Evolutionary conservation across 163 green algal genomes (phyloP), one percentile per base, ranked within the genome.

Genomic region (Trebouxiophyceae sp.): DNA sequence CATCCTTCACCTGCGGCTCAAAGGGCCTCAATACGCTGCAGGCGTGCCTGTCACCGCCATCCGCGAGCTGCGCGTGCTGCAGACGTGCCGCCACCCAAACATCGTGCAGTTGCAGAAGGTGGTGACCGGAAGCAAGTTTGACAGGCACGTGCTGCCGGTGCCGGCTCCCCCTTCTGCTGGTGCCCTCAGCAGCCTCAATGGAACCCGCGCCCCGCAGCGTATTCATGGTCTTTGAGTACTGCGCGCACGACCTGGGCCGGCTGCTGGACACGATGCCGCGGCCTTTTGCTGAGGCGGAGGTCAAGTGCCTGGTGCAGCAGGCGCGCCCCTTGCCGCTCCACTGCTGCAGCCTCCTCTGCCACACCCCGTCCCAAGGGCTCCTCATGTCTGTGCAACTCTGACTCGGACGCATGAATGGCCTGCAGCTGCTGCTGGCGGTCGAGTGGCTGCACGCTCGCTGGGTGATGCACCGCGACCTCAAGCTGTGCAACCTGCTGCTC

Each of bases 191-290:
- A n/a, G n/a, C n/a, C n/a, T n/a, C n/a, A n/a, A n/a, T n/a, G n/a
- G n/a, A n/a, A n/a, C n/a, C n/a, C n/a, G n/a, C n/a, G n/a, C n/a
- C n/a, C 39, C 46, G 67, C 67, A 87, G 77, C 44, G 71, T 95
- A 16, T 93, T 92, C 66, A 69, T 95, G 30, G 88, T 92, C 32
- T 92, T 93, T 71, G 88, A 95, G 72, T 93, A 86, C 71, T 87
- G 78, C 57, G 71, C 84, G 29, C 81, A 91, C 62, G 88, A 95
- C 70, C 66, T 95, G 47, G 84, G 74, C 0, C 73, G 77, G 2
- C 71, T 95, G 62, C 60, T 93, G 26, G 86, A 93, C 64, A 62
- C 63, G 1, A 71, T 84, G 72, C 45, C 66, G 19, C 55, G 63
- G 3, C 73, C 57, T 44, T 87, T 91, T 63, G 70, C 62, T 44